Base-by-base conservation (phyloP, 2,329 filamentous ascomycete genomes). In the Pseudofabraea citricarpa region DNA sequence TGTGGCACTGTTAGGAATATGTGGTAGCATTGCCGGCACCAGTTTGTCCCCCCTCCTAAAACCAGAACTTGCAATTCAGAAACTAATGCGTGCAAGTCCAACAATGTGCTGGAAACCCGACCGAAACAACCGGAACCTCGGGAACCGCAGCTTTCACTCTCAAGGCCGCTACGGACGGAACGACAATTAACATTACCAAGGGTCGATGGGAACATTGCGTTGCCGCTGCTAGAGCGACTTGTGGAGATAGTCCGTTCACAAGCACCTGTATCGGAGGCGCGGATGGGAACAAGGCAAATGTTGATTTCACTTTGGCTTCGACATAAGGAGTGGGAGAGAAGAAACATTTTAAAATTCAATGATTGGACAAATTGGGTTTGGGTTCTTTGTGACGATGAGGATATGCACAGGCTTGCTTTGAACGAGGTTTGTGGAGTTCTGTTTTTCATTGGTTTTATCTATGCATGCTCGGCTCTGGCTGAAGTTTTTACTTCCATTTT, bases 161-260 rank as follows among this genome's bases (percentile, higher is more conserved):
- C 10, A 65, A 60, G 22, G 64, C 70, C 2, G 62, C 64, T 13
- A 58, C 60, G 2, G 47, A 55, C 3, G 72, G 71, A 13, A 67
- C 69, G 20, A 72, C 66, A 9, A 76, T 79, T 60, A 72, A 70
- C 56, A 67, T 78, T 48, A 67, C 66, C 43, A 77, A 76, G 62
- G 66, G 65, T 22, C 62, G 67, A 29, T 75, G 74, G 73, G 70
- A 76, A 57, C 63, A 67, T 43, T 79, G 75, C 54, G 67, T 77
- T 40, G 66, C 70, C 32, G 74, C 75, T 10, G 75, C 74, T 8
- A 46, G 45, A 45, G 53, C 51, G 16, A 43, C 47, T n/a, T 53
- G 50, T 43, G 48, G 48, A 3, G 47, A 50, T 36, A 43, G 47
- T 5, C 46, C 47, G 12, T 53, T 53, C 20, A 50, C 19, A 15